Evolutionary conservation across 2,329 filamentous ascomycete species (phyloP), one percentile per base, ranked within the genome.

Genomic region (Neofusicoccum laricinum): DNA sequence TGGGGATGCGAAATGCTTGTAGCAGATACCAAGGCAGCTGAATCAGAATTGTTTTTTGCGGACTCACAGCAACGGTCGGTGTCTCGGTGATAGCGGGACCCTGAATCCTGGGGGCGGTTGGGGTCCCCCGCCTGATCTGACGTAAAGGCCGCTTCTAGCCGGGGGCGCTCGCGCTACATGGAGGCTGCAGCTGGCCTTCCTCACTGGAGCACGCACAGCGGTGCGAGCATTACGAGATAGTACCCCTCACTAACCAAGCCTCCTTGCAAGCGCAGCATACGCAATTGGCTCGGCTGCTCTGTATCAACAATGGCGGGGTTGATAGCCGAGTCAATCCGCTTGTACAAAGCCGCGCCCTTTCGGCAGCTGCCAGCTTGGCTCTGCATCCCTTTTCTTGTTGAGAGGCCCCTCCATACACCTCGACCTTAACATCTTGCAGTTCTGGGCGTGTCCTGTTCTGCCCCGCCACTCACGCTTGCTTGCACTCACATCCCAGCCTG

Each of bases 81-180:
- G 49, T 21, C 36, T 38, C 49, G 49, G 49, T 53, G 49, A 53
- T 53, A 21, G 14, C n/a, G 49, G 17, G 49, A 53, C 49, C 49
- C 34, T 41, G 34, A 15, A 19, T 30, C 48, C 48, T 34, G n/a
- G 25, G 21, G 48, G 21, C 14, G 21, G 7, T 5, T 21, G 48
- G 2, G 45, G n/a, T 10, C 43, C 38, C 38, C 53, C 38, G 38
- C 53, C 32, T 19, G 25, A 19, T 32, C 38, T 45, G 38, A 57
- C 53, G 53, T 46, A 46, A 30, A 59, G 55, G n/a, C 55, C 55
- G 55, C 55, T 15, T 7, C 34, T 59, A 59, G 55, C 55, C 55
- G 55, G 40, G 55, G 41, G 14, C 45, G 19, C 17, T 19, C 8
- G n/a, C 17, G 45, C 45, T 30, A 17, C 10, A 25, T 10, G 45